Conservation (phyloP, 768 basidiomycete genomes). For the Russula ochroleuca region DNA sequence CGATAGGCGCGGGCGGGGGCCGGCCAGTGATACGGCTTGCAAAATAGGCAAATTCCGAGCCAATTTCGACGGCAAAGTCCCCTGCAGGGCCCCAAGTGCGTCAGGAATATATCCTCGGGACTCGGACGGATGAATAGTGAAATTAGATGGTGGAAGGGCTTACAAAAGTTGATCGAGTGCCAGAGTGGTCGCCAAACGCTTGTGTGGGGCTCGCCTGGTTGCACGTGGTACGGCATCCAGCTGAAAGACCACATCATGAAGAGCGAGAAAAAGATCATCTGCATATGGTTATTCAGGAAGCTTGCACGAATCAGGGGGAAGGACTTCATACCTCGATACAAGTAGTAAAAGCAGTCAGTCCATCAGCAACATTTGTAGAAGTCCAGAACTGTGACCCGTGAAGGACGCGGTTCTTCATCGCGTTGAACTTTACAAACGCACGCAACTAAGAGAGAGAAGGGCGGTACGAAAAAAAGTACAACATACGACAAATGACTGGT, state of each 20-base stretch:
- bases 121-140: neutral
- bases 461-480: neutral
- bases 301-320: slow-evolving; percentile 5
- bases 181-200: slow-evolving; percentile 65
- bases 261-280: slow-evolving; percentile 81
- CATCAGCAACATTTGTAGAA: slow-evolving; percentile 75
- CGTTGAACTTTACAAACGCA: slow-evolving; percentile 47
- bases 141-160: slow-evolving; percentile 24
- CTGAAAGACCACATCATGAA: slow-evolving; percentile 86
- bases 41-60: slow-evolving; percentile 59
- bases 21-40: slow-evolving; percentile 39
- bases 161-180: slow-evolving; percentile 56
- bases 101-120: neutral
- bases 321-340: slow-evolving; percentile 64
- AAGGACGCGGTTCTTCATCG: slow-evolving; percentile 66
- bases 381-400: slow-evolving; percentile 82
- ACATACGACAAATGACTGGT: slow-evolving; percentile 68
- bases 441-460: no score
- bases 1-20: neutral
- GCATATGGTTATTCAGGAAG: slow-evolving; percentile 17
- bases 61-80: slow-evolving; percentile 48
- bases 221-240: slow-evolving; percentile 54
- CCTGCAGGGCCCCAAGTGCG: neutral
- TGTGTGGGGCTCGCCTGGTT: slow-evolving; percentile 43
- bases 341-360: slow-evolving; percentile 73